Evolutionary conservation across 2,329 filamentous ascomycete species (phyloP), one percentile per base, ranked within the genome.

Genomic region (Aspergillus spinulosporus): DNA sequence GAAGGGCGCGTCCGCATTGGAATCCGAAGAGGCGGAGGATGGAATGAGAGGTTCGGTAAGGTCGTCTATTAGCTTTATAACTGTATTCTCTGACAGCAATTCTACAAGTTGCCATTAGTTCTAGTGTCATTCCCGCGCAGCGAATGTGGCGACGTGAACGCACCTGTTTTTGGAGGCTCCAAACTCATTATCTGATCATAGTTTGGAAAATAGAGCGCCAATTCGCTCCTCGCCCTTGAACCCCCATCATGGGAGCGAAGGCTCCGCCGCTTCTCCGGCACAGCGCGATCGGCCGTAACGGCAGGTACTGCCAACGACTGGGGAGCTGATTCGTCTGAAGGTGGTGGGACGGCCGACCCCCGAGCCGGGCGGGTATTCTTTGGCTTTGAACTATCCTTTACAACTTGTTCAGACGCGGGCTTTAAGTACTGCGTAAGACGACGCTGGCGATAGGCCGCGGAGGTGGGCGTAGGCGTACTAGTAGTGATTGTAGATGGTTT

Each of bases 161-260:
- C 82, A 92, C 92, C 88, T 65, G 88, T 80, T 74, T 92, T 88
- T 66, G 88, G 88, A 39, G 87, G 84, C 61, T 90, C 87, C 69
- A 95, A 90, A 60, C 90, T 92, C 75, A 97, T 91, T 63, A 97
- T 84, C 71, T 96, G 90, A 74, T 97, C 92, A 74, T 96, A 97
- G 68, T 95, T 92, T 51, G 89, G 87, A 69, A 97, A 97, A 76
- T 96, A 97, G 47, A 86, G 84, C 37, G 92, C 88, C 59, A 97
- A 81, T 69, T 97, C 92, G 75, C 92, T 97, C 80, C 95, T 96
- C 76, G 92, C 88, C 64, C 90, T 83, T 50, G 88, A 88, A 8
- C 88, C 89, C 66, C 83, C 83, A 70, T 96, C 91, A 67, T 95
- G 89, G 51, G 91, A 96, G 60, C 93, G 85, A 71, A 97, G 78